These are phyloP conservation scores for Deakozyma indianensis DNA, from an alignment of 805 yeast genomes.

Conservation along the genomic window DNA sequence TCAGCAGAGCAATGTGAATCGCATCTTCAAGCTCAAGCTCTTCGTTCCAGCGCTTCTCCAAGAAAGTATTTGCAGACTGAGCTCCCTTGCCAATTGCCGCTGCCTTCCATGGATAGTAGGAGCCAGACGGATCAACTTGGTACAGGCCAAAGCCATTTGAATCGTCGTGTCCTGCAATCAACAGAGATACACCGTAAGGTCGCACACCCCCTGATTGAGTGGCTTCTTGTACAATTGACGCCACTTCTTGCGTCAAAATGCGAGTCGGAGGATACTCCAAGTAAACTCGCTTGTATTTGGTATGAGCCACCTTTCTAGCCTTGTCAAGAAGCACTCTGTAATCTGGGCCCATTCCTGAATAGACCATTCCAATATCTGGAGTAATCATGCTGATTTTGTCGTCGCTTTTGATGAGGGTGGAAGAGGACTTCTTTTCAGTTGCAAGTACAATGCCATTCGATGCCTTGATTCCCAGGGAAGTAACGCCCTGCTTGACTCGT, in stretches of 20 bases:
- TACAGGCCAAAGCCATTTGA: constrained; percentile 64
- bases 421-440: constrained; percentile 82
- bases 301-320: constrained; percentile 86
- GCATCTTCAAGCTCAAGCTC: constrained; percentile 97
- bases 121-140: constrained; percentile 97
- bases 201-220: constrained; percentile 98
- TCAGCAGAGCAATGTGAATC: constrained; percentile 85
- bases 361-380: constrained; percentile 93
- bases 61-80: constrained; percentile 88
- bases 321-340: constrained; percentile 87
- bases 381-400: constrained; percentile 74
- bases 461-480: constrained; percentile 87
- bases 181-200: constrained; percentile 92
- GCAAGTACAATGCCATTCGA: constrained; percentile 95
- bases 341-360: constrained; percentile 98
- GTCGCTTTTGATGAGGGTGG: constrained; percentile 61
- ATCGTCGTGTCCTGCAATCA: constrained; percentile 90
- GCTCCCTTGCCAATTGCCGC: constrained; percentile 97
- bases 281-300: constrained; percentile 82
- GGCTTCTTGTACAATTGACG: constrained; percentile 95
- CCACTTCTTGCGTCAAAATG: constrained; percentile 85
- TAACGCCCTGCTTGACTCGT: constrained; percentile 96
- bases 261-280: constrained; percentile 96
- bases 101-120: constrained; percentile 98
- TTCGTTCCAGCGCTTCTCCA: constrained; percentile 97